Base-by-base conservation (phyloP, 495 filamentous ascomycete genomes). In the Daldinia grandis region DNA sequence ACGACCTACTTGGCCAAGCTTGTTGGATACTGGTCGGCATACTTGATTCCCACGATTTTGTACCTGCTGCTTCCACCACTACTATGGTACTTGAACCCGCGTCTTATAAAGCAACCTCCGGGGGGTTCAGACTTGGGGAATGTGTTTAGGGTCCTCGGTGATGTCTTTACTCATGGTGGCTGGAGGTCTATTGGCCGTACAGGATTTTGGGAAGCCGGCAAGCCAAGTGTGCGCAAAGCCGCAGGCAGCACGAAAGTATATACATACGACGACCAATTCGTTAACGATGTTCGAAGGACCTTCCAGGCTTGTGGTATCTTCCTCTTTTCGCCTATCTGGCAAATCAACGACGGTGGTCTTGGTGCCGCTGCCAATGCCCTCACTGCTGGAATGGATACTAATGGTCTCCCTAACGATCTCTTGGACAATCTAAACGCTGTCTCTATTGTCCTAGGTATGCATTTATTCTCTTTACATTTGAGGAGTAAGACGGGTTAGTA, bases 361-460 rank as follows among this genome's bases (percentile, higher is more conserved):
- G 81, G 81, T 24, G 79, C 79, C 8, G 81, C 79, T 30, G 78
- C 78, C 59, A 84, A 81, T 42, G 86, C 85, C 31, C 86, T 90
- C 70, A 86, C 84, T 0, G 87, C 86, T 7, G 82, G 86, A 5
- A 87, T 92, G 86, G 78, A 85, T 9, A 88, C 88, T 2, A 83
- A 88, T 62, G 88, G 88, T 27, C 81, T 86, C 0, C 89, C 89
- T 33, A 93, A 93, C 80, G 90, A 93, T 78, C 78, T 91, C 57
- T 86, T 92, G 81, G 84, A 87, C 69, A 92, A 91, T 80, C 83
- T 93, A 68, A 90, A 92, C 76, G 85, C 91, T 1, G 85, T 94
- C 63, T 83, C 87, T 35, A 89, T 93, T 71, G 89, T 94, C 76
- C 78, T 93, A 64, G 63, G 77, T 76, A 72, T 63, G 77, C 7